These are phyloP conservation scores for Houttuynia cordata DNA, from an alignment of 164 flowering plant genomes.

Conservation along the genomic window DNA sequence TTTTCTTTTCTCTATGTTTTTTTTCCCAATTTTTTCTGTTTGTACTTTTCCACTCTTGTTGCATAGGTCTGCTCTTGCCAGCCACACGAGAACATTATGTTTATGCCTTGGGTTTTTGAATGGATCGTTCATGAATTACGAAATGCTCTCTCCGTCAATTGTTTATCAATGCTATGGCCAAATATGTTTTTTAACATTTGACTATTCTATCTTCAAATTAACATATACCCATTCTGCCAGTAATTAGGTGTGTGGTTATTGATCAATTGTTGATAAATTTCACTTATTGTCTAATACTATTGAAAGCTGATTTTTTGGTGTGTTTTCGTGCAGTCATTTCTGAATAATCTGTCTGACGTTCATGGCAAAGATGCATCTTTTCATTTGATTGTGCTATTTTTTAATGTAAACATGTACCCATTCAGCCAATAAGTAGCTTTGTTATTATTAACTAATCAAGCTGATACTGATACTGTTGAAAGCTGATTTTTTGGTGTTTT, in stretches of 20 bases:
- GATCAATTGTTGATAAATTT: too few species aligned
- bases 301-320: too few species aligned
- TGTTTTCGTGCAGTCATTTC: too few species aligned
- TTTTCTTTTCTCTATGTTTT: neutral
- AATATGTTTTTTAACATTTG: neutral
- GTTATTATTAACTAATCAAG: neutral
- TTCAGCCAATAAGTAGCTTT: too few species aligned
- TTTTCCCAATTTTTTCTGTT: neutral
- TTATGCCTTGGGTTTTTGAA: neutral
- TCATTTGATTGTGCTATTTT: neutral
- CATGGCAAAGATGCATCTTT: neutral
- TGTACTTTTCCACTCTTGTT: neutral
- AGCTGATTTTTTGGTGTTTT: slow-evolving; percentile 1
- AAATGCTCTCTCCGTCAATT: neutral
- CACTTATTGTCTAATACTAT: too few species aligned
- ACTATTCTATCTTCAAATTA: neutral
- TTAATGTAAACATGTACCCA: too few species aligned
- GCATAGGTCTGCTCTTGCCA: neutral
- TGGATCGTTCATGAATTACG: neutral
- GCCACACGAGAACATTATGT: neutral
- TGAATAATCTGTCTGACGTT: too few species aligned
- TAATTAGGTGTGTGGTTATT: too few species aligned
- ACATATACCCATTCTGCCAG: too few species aligned
- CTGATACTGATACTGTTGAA: slow-evolving; percentile 2
- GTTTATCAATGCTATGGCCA: neutral